These are phyloP conservation scores for Butyriboletus loyo DNA, from an alignment of 768 basidiomycete species.

Conservation along the genomic window DNA sequence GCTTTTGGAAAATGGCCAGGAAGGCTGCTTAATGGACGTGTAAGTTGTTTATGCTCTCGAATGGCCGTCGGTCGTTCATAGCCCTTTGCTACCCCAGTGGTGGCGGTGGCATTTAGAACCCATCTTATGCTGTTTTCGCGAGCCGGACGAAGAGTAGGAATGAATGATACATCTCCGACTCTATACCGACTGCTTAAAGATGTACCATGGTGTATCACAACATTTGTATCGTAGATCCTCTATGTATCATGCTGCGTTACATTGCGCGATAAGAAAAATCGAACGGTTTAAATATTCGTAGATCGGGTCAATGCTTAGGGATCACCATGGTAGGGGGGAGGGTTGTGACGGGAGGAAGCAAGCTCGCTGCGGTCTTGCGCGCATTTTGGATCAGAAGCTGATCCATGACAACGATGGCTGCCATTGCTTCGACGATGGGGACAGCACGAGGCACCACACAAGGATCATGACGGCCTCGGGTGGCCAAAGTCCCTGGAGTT, in stretches of 20 bases:
- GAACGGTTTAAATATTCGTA: not conserved
- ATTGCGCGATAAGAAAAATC: not conserved
- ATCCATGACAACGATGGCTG: conserved; percentile 93
- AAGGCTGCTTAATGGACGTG: conserved; percentile 66
- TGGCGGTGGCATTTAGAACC: conserved; percentile 80
- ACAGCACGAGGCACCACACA: conserved; percentile 97
- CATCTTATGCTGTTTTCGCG: conserved; percentile 58
- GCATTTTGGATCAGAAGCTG: conserved; percentile 87
- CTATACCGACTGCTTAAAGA: not conserved
- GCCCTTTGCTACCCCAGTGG: conserved; percentile 50
- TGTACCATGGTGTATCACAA: not conserved
- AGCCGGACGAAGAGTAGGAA: conserved; percentile 51
- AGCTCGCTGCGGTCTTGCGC: conserved; percentile 64
- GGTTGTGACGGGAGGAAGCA: conserved; percentile 85
- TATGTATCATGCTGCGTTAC: conserved; percentile 3
- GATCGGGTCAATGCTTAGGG: conserved; percentile 36
- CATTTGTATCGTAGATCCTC: conserved; percentile 15
- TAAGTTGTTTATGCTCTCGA: conserved; percentile 34
- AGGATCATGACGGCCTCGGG: conserved; percentile 93
- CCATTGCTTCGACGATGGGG: conserved; percentile 98
- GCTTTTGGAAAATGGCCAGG: conserved; percentile 67
- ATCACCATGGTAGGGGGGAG: conserved; percentile 91
- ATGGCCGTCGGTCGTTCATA: not conserved
- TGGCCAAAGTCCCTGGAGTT: conserved; percentile 80
- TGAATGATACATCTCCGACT: conserved; percentile 24